Evolutionary conservation across 2,329 filamentous ascomycete genomes (phyloP), one percentile per base, ranked within the genome.

Genomic region (Aspergillus oerlinghausenensis): DNA sequence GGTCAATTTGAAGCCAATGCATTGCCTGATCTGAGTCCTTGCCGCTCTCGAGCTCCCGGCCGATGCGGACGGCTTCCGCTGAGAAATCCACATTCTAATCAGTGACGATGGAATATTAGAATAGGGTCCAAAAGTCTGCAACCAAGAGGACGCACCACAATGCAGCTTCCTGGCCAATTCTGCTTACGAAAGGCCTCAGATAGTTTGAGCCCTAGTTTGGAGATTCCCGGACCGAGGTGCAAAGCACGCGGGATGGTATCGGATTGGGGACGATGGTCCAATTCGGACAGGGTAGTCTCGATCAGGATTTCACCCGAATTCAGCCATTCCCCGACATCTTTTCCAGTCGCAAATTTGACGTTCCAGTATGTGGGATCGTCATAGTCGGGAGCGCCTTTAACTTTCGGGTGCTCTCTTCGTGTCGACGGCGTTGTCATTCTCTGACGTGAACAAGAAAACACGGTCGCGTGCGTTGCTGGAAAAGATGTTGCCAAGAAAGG

Each of bases 281-380:
- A 53, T 35, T 67, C 60, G 9, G 63, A 57, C 49, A 73, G 26
- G 3, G 63, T 64, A 3, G 61, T 59, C 8, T 70, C 69, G 21
- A 73, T 54, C 10, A 73, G 56, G 21, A 55, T 54, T 26, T 73
- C 68, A 29, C 72, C 72, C 1, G 70, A 54, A 49, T 73, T 74
- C 55, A 74, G 54, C 72, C 72, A 74, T 62, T 74, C 72, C 26
- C 72, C 71, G 14, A 72, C 66, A 66, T 74, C 72, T 14, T 61
- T 61, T n/a, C 70, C 70, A n/a, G 63, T 68, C 29, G 67, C 68
- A 52, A 74, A 74, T 35, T 67, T 69, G 8, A 29, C 52, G 54
- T 74, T 66, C 72, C 72, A 74, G 59, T 67, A 74, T 9, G 57
- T 51, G 1, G 70, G 58, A 8, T 67, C 61, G 42, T 74, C 71